Evolutionary conservation across 176 grass and related monocot species (phyloP).

Genomic region (Bolboschoenus planiculmis): DNA sequence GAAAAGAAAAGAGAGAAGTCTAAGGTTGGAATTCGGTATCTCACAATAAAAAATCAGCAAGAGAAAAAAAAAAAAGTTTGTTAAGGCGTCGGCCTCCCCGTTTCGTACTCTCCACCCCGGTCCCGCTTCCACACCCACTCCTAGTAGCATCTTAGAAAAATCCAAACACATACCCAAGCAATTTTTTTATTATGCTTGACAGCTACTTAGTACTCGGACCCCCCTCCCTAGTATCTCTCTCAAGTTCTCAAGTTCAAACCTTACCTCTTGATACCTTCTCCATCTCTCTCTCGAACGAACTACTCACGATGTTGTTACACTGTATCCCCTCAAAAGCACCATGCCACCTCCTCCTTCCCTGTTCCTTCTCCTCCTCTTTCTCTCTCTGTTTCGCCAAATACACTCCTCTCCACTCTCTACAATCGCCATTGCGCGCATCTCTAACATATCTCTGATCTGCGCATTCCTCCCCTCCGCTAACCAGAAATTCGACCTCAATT

Average conservation of each 20-base stretch:
- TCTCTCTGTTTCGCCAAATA: neutral
- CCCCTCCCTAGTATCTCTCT: neutral
- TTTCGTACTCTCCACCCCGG: neutral
- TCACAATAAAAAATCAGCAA: neutral
- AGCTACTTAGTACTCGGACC: no score
- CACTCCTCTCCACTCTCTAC: slow-evolving; percentile 39
- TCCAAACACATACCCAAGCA: neutral
- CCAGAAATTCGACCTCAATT: slow-evolving; percentile 50
- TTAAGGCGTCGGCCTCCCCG: neutral
- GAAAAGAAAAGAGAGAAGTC: no score
- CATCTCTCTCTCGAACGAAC: neutral
- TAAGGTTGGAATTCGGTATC: neutral
- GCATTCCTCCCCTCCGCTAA: slow-evolving; percentile 39
- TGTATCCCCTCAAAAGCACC: neutral
- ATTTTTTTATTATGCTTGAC: neutral
- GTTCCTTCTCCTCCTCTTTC: neutral
- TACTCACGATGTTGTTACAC: neutral
- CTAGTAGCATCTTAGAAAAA: neutral
- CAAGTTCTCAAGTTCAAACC: slow-evolving; percentile 11
- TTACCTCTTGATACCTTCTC: no score
- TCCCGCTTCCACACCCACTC: neutral
- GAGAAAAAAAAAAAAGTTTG: neutral
- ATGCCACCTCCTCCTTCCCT: neutral
- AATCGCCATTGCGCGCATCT: slow-evolving; percentile 51
- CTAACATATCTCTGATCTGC: slow-evolving; percentile 51